These are phyloP conservation scores for Phialocephala sp. DNA, from an alignment of 2,329 filamentous ascomycete species.

Conservation along the genomic window DNA sequence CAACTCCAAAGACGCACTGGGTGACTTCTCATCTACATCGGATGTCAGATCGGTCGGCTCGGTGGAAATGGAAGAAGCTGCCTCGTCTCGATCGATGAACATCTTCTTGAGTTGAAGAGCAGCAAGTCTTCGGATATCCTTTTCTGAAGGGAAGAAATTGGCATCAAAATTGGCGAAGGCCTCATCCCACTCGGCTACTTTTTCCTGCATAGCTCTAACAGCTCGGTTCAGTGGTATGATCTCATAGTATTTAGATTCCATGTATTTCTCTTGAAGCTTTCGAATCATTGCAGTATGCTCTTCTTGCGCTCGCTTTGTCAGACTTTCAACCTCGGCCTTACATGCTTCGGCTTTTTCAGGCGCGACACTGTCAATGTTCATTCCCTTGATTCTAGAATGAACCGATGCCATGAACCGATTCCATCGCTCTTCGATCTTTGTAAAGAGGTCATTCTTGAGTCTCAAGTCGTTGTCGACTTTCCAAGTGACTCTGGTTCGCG, in stretches of 20 bases:
- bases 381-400: constrained; percentile 80
- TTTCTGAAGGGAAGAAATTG: constrained; percentile 92
- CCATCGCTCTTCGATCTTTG: constrained; percentile 80
- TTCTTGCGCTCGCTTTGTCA: constrained; percentile 81
- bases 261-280: constrained; percentile 88
- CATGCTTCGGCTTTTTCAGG: constrained; percentile 86
- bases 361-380: constrained; percentile 88
- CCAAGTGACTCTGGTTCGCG: constrained; percentile 90
- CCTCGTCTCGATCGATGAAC: constrained; percentile 84
- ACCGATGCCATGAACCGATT: constrained; percentile 88
- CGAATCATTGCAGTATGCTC: constrained; percentile 77
- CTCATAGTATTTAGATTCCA: constrained; percentile 94
- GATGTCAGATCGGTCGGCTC: constrained; percentile 65
- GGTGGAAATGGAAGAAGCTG: constrained; percentile 73
- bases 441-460: constrained; percentile 91
- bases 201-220: constrained; percentile 89
- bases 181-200: constrained; percentile 90
- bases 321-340: constrained; percentile 77
- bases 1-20: constrained; percentile 41
- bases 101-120: constrained; percentile 93
- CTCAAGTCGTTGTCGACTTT: constrained; percentile 94
- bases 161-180: constrained; percentile 89
- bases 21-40: constrained; percentile 53
- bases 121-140: constrained; percentile 90
- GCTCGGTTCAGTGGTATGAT: constrained; percentile 91